A percentile compares a stretch with the other conserved stretches of the same genome.
phyloP scores from a whole-genome alignment of 2,329 filamentous ascomycete genomes.

The Pseudogymnoascus sp. region DNA sequence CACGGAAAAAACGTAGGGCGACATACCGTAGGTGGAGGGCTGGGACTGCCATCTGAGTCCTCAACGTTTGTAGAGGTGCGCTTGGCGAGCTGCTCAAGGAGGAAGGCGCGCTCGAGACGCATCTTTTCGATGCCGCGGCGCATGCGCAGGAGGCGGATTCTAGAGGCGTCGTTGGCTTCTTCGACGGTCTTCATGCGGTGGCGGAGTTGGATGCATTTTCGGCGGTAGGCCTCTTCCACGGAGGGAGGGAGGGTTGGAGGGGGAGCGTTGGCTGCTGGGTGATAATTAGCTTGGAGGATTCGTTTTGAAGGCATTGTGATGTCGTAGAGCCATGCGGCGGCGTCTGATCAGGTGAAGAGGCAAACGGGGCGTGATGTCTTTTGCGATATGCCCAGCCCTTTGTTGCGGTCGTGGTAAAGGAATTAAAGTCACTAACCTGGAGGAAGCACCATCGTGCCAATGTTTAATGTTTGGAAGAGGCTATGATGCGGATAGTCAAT shows the following conservation, averaged over 20 bases:
- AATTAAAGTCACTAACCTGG: conserved; percentile 25
- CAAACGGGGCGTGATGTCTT: neutral
- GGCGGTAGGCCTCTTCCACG: conserved; percentile 90
- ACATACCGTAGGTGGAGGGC: conserved; percentile 70
- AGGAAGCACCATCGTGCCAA: conserved; percentile 23
- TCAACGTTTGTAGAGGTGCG: conserved; percentile 69
- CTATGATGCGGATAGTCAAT: neutral
- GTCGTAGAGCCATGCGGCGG: neutral
- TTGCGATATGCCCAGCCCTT: neutral
- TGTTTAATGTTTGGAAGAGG: conserved; percentile 3
- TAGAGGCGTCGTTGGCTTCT: conserved; percentile 78
- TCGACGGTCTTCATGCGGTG: conserved; percentile 88
- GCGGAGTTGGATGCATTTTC: conserved; percentile 93
- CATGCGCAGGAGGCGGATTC: conserved; percentile 70
- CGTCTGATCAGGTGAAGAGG: neutral
- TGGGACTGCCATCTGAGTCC: conserved; percentile 73
- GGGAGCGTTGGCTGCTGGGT: conserved; percentile 36
- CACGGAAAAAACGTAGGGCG: conserved; percentile 7
- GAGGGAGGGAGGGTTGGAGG: conserved; percentile 70
- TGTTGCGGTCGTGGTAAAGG: neutral
- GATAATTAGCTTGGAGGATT: neutral
- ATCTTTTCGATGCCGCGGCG: conserved; percentile 86
- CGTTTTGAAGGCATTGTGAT: neutral
- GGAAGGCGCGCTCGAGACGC: conserved; percentile 74
- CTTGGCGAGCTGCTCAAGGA: conserved; percentile 66